These are phyloP conservation scores for Cystobasidium sp. DNA, from an alignment of 1,284 basidiomycete genomes.

Conservation along the genomic window DNA sequence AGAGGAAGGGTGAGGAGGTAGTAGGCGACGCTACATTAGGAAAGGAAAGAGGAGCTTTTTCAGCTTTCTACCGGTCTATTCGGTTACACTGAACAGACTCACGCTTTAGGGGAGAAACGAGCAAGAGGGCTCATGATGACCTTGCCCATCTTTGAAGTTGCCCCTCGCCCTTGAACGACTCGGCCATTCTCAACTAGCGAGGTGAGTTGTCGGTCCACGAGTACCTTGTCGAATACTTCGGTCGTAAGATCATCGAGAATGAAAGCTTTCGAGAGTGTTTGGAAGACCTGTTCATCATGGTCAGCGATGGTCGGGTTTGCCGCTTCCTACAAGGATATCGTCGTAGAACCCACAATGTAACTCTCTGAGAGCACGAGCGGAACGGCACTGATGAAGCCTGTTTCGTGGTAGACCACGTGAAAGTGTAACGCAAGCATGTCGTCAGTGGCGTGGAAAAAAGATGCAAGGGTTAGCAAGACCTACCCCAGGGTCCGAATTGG, in stretches of 20 bases:
- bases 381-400: conserved; percentile 37
- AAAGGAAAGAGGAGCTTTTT: neutral
- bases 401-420: neutral
- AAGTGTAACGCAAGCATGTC: conserved; percentile 7
- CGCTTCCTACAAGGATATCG: neutral
- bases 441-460: conserved; percentile 20
- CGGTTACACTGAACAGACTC: neutral
- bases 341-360: conserved; percentile 21
- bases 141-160: conserved; percentile 36
- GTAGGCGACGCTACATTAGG: conserved; percentile 32
- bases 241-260: conserved; percentile 39
- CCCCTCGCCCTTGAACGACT: conserved; percentile 22
- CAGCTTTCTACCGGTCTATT: neutral
- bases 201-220: conserved; percentile 23
- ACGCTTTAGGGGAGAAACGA: conserved; percentile 37
- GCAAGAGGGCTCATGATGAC: conserved; percentile 37
- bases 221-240: conserved; percentile 41
- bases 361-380: conserved; percentile 31
- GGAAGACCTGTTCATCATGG: conserved; percentile 26
- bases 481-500: conserved; percentile 38
- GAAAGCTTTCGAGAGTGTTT: conserved; percentile 38
- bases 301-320: neutral
- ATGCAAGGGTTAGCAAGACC: neutral
- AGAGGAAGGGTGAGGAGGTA: conserved; percentile 40
- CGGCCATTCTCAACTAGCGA: conserved; percentile 37